A percentile compares a stretch with the other conserved stretches of the same genome.
Evolutionary conservation across 805 yeast genomes (phyloP).

Genomic region (Wickerhamiella kurtzmanii): DNA sequence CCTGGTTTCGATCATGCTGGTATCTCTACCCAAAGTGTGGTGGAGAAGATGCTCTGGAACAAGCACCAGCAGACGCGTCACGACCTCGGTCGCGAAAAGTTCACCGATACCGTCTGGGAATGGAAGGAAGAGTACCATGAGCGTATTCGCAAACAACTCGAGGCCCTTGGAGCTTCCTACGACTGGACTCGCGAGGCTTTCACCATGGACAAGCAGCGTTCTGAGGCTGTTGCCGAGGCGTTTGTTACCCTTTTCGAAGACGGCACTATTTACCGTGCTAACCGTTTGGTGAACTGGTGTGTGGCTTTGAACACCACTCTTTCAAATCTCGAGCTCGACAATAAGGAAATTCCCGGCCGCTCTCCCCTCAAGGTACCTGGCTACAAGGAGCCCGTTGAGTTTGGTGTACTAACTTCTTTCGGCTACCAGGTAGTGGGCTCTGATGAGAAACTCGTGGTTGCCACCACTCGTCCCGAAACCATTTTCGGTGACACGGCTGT

Average conservation of each 20-base stretch:
- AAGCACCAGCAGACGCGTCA: slow-evolving; percentile 81
- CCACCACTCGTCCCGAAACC: slow-evolving; percentile 98
- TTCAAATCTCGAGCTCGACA: slow-evolving; percentile 92
- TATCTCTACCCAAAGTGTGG: slow-evolving; percentile 96
- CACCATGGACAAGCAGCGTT: slow-evolving; percentile 68
- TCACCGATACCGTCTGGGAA: slow-evolving; percentile 84
- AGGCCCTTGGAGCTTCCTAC: slow-evolving; percentile 87
- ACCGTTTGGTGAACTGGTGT: slow-evolving; percentile 92
- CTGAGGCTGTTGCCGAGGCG: slow-evolving; percentile 76
- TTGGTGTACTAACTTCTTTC: slow-evolving; percentile 93
- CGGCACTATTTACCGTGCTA: slow-evolving; percentile 87
- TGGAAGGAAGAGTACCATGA: slow-evolving; percentile 93
- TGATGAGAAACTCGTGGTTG: slow-evolving; percentile 79
- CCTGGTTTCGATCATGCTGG: slow-evolving; percentile 99
- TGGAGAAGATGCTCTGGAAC: slow-evolving; percentile 90
- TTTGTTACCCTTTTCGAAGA: slow-evolving; percentile 87
- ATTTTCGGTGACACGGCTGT: slow-evolving; percentile 95
- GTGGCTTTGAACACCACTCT: slow-evolving; percentile 88
- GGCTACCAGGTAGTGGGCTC: slow-evolving; percentile 79
- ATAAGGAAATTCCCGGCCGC: slow-evolving; percentile 74
- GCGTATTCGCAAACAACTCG: slow-evolving; percentile 72
- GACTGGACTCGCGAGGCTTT: slow-evolving; percentile 94
- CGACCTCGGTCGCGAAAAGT: slow-evolving; percentile 86
- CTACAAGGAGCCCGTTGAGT: slow-evolving; percentile 79
- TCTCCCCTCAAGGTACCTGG: slow-evolving; percentile 77